Evolutionary conservation across 495 filamentous ascomycete species (phyloP).

Genomic region (Amphirosellinia nigrospora): DNA sequence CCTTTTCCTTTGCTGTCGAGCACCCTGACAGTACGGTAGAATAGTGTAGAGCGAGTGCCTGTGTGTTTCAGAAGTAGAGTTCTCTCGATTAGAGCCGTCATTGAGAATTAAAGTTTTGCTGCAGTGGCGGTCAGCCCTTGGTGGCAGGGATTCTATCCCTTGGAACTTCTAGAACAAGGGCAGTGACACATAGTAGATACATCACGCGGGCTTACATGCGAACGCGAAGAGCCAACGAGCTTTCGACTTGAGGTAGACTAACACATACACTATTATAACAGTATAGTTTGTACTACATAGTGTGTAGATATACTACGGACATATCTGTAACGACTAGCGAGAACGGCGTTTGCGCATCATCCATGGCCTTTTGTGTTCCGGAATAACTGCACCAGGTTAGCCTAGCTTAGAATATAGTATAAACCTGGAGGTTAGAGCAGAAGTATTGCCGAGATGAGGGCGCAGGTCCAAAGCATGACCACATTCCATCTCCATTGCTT

Average conservation of each 20-base stretch:
- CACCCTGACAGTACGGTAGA: background rate
- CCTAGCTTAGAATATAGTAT: background rate
- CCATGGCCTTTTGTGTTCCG: background rate
- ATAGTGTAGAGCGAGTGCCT: background rate
- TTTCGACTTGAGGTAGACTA: background rate
- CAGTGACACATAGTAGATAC: background rate
- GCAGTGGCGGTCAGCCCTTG: constrained; percentile 10
- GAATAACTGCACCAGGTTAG: background rate
- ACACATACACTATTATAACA: background rate
- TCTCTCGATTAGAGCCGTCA: constrained; percentile 2
- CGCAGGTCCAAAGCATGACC: background rate
- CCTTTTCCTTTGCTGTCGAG: background rate
- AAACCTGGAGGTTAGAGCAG: background rate
- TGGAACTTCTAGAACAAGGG: constrained; percentile 12
- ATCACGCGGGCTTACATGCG: background rate
- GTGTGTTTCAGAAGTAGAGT: constrained; percentile 11
- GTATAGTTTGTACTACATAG: background rate
- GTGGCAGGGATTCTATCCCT: background rate
- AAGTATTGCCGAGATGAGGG: background rate
- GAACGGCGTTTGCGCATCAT: constrained; percentile 4
- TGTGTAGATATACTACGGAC: background rate
- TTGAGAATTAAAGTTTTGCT: constrained; percentile 9
- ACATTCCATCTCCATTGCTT: background rate
- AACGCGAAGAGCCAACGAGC: background rate
- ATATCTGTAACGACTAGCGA: constrained; percentile 2